These are phyloP conservation scores for Backusella sp. DNA, from an alignment of 192 early-diverging fungal genomes.

Conservation along the genomic window DNA sequence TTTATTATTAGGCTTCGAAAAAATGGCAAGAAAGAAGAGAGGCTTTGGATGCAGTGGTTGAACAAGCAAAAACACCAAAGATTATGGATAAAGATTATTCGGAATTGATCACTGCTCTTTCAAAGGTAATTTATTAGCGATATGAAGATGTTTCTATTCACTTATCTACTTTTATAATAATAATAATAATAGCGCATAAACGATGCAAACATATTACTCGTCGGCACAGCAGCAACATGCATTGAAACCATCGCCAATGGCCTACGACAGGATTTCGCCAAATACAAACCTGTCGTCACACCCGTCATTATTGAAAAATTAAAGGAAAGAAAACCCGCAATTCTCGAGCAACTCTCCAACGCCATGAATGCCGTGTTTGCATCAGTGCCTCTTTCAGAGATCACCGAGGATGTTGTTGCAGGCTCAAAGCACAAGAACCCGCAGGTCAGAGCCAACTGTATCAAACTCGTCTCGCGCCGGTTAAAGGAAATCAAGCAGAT, in stretches of 20 bases:
- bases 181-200: slow-evolving; percentile 51
- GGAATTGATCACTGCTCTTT: slow-evolving; percentile 79
- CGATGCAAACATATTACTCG: slow-evolving; percentile 89
- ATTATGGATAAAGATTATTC: slow-evolving; percentile 75
- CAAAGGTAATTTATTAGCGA: slow-evolving; percentile 56
- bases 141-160: not conserved
- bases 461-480: slow-evolving; percentile 73
- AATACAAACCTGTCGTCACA: slow-evolving; percentile 71
- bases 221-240: slow-evolving; percentile 75
- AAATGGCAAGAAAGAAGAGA: slow-evolving; percentile 99
- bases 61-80: slow-evolving; percentile 68
- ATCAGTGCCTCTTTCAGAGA: slow-evolving; percentile 62
- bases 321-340: slow-evolving; percentile 93
- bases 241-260: slow-evolving; percentile 80
- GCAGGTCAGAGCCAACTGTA: slow-evolving; percentile 75
- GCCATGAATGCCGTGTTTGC: slow-evolving; percentile 86
- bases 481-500: slow-evolving; percentile 67
- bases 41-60: slow-evolving; percentile 74
- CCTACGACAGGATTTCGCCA: slow-evolving; percentile 76
- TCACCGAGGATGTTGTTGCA: slow-evolving; percentile 74
- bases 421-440: slow-evolving; percentile 90
- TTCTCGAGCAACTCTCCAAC: slow-evolving; percentile 77
- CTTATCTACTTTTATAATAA: not conserved
- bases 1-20: slow-evolving; percentile 67
- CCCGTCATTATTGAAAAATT: slow-evolving; percentile 84